Percentiles rank a stretch among this genome's conserved stretches.
Evolutionary conservation across 371 early-diverging fungal species (phyloP).

Genomic region (Apophysomyces ossiformis): DNA sequence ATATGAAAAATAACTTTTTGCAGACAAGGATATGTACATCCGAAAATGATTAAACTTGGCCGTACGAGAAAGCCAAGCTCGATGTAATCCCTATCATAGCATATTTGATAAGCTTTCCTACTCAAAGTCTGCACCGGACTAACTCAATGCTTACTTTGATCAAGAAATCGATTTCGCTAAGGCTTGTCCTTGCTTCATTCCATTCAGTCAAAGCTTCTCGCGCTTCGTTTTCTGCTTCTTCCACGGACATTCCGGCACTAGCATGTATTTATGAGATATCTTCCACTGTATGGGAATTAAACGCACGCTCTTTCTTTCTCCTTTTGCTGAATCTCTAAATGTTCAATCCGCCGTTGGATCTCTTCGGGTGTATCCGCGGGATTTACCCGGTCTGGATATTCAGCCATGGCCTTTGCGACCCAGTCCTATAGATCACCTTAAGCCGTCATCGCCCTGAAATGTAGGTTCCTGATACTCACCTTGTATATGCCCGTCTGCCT

Average conservation of each 20-base stretch:
- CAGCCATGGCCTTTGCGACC: constrained; percentile 53
- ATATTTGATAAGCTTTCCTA: background rate
- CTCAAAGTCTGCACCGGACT: background rate
- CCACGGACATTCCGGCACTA: constrained; percentile 45
- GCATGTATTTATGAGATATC: background rate
- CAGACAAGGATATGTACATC: constrained; percentile 71
- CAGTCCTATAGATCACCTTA: constrained; percentile 33
- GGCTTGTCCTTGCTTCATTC: constrained; percentile 58
- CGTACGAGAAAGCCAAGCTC: constrained; percentile 63
- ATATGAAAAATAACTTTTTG: constrained; percentile 72
- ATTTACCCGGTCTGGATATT: constrained; percentile 69
- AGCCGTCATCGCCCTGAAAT: background rate
- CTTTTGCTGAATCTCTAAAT: constrained; percentile 53
- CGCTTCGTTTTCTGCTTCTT: constrained; percentile 63
- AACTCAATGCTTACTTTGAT: constrained; percentile 39
- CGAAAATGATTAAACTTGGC: constrained; percentile 71
- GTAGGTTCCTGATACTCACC: background rate
- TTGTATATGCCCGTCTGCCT: background rate
- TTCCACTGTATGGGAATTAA: background rate
- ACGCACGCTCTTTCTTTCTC: constrained; percentile 53
- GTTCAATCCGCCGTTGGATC: constrained; percentile 66
- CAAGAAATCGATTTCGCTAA: constrained; percentile 55
- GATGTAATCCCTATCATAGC: constrained; percentile 50
- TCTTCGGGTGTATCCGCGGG: constrained; percentile 49
- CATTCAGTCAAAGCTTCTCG: constrained; percentile 51